These are phyloP conservation scores for Aureobasidium sp. DNA, from an alignment of 2,329 filamentous ascomycete species.

Conservation along the genomic window DNA sequence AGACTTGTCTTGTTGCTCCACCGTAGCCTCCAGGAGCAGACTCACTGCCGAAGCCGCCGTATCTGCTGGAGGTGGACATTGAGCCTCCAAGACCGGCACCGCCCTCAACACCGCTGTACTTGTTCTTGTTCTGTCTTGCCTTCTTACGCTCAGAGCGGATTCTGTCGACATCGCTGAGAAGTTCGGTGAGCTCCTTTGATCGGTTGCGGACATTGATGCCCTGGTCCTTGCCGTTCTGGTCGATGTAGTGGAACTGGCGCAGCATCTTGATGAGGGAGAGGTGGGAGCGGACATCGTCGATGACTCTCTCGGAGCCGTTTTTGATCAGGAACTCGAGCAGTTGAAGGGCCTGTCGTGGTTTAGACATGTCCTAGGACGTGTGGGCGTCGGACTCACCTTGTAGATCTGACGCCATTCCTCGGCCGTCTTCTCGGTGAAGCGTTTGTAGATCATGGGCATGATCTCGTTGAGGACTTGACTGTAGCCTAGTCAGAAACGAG, in stretches of 20 bases:
- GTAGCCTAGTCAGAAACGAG: constrained; percentile 23
- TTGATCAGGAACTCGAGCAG: constrained; percentile 96
- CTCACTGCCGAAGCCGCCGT: constrained; percentile 89
- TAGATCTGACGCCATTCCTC: constrained; percentile 99
- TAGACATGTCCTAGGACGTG: constrained; percentile 20
- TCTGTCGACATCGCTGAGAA: constrained; percentile 85
- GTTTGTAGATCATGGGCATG: constrained; percentile 99
- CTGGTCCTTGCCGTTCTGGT: constrained; percentile 95
- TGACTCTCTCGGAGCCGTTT: constrained; percentile 93
- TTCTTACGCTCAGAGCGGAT: constrained; percentile 77
- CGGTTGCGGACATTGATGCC: constrained; percentile 96
- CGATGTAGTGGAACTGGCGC: constrained; percentile 94
- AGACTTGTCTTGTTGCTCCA: constrained; percentile 59
- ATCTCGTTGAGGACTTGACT: constrained; percentile 97
- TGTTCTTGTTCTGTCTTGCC: constrained; percentile 80
- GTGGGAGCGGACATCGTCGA: constrained; percentile 93
- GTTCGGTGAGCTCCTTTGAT: constrained; percentile 88
- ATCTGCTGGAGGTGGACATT: constrained; percentile 54
- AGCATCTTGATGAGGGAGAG: constrained; percentile 96
- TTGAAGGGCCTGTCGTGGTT: constrained; percentile 58
- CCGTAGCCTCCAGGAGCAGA: constrained; percentile 32
- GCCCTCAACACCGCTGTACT: constrained; percentile 91
- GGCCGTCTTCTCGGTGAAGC: constrained; percentile 95
- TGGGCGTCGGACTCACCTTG: constrained; percentile 54
- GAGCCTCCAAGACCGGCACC: constrained; percentile 56